These are phyloP conservation scores for Pichia inconspicua DNA, from an alignment of 1,139 yeast genomes.

Conservation along the genomic window DNA sequence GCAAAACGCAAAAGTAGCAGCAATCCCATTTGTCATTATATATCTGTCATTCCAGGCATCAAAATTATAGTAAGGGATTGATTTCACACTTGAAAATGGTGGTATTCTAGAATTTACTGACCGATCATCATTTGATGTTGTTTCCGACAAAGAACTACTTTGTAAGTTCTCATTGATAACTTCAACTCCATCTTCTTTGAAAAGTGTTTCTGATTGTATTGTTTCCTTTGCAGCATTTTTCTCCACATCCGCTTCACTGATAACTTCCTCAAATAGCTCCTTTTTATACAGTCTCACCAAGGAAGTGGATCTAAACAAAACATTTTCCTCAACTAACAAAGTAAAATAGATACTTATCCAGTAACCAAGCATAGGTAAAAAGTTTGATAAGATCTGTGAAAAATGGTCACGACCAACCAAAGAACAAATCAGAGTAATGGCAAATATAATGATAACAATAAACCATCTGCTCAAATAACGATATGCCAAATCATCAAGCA, in stretches of 20 bases:
- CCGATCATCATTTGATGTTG: background rate
- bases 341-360: slow-evolving; percentile 84
- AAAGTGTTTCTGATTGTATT: background rate
- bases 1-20: slow-evolving; percentile 70
- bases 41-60: slow-evolving; percentile 50
- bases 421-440: slow-evolving; percentile 59
- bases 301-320: slow-evolving; percentile 54
- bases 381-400: slow-evolving; percentile 71
- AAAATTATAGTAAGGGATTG: slow-evolving; percentile 44
- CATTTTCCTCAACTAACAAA: slow-evolving; percentile 64
- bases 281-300: slow-evolving; percentile 43
- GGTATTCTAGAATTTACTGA: slow-evolving; percentile 6
- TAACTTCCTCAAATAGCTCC: slow-evolving; percentile 35
- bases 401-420: slow-evolving; percentile 72
- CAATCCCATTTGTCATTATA: slow-evolving; percentile 64
- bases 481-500: slow-evolving; percentile 49
- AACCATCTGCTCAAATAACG: slow-evolving; percentile 73
- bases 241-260: background rate
- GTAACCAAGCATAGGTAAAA: slow-evolving; percentile 90
- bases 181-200: background rate
- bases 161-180: background rate
- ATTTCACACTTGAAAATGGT: slow-evolving; percentile 17
- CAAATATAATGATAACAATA: slow-evolving; percentile 62
- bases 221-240: background rate
- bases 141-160: background rate